A percentile compares a stretch with the other conserved stretches of the same genome.
Evolutionary conservation across 129 eudicot species (phyloP).

Genomic region (Logfia minima): DNA sequence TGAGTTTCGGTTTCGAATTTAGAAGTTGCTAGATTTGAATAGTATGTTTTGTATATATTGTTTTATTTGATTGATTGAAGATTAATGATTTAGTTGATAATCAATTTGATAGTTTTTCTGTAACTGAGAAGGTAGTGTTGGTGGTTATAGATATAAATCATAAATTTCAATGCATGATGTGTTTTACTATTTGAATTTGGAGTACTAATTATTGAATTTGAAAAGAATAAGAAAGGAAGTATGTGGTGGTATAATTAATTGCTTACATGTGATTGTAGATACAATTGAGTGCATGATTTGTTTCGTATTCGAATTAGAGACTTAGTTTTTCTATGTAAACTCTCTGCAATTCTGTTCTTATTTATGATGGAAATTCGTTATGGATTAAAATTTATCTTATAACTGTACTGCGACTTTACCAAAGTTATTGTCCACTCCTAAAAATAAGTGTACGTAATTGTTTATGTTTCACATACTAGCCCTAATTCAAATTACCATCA

Average conservation of each 20-base stretch:
- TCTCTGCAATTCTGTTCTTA: not conserved
- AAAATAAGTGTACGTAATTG: too few relatives aligned
- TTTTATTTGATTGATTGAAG: too few relatives aligned
- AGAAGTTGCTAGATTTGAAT: slow-evolving; percentile 24
- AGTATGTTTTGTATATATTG: not conserved
- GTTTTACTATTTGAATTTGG: not conserved
- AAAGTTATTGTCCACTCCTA: not conserved
- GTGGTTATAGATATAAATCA: not conserved
- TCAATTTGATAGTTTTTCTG: not conserved
- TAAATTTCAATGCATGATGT: slow-evolving; percentile 6
- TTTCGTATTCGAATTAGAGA: not conserved
- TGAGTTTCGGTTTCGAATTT: not conserved
- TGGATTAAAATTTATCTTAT: not conserved
- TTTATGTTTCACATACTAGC: too few relatives aligned
- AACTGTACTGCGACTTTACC: not conserved
- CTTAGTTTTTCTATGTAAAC: too few relatives aligned
- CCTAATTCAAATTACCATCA: too few relatives aligned
- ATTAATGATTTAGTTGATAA: too few relatives aligned
- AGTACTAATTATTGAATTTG: not conserved
- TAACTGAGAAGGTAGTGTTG: not conserved
- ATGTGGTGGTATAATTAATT: too few relatives aligned
- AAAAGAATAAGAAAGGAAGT: too few relatives aligned
- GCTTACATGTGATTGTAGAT: not conserved
- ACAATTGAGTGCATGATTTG: not conserved
- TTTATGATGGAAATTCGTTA: not conserved